Base-by-base conservation (phyloP, 1,139 yeast species). In the Pichia sp. region DNA sequence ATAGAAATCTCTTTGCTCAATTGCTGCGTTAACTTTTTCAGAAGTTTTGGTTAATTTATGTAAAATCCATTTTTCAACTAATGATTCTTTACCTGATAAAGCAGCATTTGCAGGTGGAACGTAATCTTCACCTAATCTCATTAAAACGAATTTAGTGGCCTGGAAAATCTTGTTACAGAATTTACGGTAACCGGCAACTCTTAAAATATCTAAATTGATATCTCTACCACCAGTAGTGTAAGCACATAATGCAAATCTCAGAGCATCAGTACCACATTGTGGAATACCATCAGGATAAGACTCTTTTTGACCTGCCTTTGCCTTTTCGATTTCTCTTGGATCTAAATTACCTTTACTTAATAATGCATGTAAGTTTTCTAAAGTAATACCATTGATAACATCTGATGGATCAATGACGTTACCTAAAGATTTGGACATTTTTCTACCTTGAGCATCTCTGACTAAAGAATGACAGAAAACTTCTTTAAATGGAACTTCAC, bases 81-180 rank as follows among this genome's bases (percentile, higher is more conserved):
- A 78, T 12, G 95, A 81, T 67, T 89, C 96, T 44, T 83, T 73
- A 46, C 97, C 97, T 38, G 87, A 71, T 58, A 77, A 67, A 46
- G 71, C 74, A 37, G 73, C 67, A 16, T 70, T 61, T 16, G 82
- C 80, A 47, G 94, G 87, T 48, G 97, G 97, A 48, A 68, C 67
- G 67, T 87, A 92, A 64, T 83, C 95, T 27, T 78, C 83, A 48
- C 97, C 98, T 55, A 92, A 76, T 67, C 94, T 82, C 80, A 94
- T 83, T 67, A 92, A 74, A 35, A 89, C 98, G 63, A 92, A 92
- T 71, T 92, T 92, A 53, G 98, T 90, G 47, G 98, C 98, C 72
- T 92, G 98, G 75, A 87, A 92, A 60, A 92, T 92, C 80, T 92
- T 92, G 80, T 92, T 92, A 76, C 98, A 90, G 85, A 92, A 92